These are phyloP conservation scores for Fistulifera solaris DNA, from an alignment of 108 stramenopile species.

Conservation along the genomic window DNA sequence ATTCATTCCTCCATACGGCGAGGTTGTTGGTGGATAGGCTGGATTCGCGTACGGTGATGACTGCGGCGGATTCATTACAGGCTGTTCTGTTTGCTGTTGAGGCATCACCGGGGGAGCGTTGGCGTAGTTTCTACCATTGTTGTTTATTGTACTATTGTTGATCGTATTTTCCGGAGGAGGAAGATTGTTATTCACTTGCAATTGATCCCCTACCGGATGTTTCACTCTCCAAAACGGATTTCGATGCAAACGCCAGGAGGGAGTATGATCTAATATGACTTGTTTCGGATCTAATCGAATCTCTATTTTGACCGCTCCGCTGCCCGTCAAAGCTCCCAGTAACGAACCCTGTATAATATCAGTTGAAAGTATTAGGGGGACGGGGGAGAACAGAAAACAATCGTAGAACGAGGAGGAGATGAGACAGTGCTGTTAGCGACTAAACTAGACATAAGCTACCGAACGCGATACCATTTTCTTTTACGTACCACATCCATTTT, in stretches of 20 bases:
- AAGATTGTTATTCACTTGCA: neutral
- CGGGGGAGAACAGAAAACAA: neutral
- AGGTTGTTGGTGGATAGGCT: conserved; percentile 1
- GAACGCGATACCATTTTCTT: neutral
- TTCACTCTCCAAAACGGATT: conserved; percentile 80
- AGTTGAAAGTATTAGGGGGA: neutral
- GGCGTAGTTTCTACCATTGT: neutral
- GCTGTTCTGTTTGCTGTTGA: neutral
- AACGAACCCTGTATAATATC: conserved; percentile 4
- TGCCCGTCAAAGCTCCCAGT: conserved; percentile 12
- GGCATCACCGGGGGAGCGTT: too few species aligned
- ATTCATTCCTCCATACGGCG: neutral
- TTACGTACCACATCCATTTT: conserved; percentile 1
- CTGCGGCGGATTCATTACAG: neutral
- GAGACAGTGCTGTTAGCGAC: neutral
- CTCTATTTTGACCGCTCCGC: conserved; percentile 5
- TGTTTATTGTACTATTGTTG: too few species aligned
- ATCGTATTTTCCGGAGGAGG: neutral
- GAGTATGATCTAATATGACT: conserved; percentile 66
- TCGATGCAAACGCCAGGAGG: conserved; percentile 73
- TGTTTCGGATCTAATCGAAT: conserved; percentile 8
- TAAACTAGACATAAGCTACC: neutral
- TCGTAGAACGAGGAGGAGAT: neutral
- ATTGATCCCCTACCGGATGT: conserved; percentile 25
- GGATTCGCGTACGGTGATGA: neutral